These are phyloP conservation scores for Aspergillus udagawae DNA, from an alignment of 2,329 filamentous ascomycete species.

Conservation along the genomic window DNA sequence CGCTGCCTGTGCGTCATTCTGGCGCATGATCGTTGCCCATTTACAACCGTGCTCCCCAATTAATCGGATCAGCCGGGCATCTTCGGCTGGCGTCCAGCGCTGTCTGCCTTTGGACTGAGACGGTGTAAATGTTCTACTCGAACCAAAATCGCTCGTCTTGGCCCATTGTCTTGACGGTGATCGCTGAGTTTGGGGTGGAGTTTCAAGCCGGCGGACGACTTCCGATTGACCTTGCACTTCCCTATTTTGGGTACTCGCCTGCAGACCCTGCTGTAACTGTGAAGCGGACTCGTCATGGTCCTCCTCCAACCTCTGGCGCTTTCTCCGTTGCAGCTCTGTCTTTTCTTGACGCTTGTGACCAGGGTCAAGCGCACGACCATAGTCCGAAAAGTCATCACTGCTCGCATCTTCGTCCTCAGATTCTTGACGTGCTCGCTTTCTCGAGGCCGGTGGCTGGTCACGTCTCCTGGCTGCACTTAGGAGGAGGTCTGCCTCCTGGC, in stretches of 20 bases:
- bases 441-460: conserved; percentile 3
- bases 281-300: conserved; percentile 1
- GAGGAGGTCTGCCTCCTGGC: conserved; percentile 21
- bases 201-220: background rate
- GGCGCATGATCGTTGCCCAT: conserved; percentile 46
- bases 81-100: conserved; percentile 40
- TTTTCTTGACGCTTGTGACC: conserved; percentile 33
- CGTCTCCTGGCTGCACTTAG: conserved; percentile 15
- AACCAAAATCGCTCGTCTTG: background rate
- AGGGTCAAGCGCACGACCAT: conserved; percentile 31
- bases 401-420: conserved; percentile 20
- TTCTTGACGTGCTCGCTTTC: conserved; percentile 15
- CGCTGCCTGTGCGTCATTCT: conserved; percentile 26
- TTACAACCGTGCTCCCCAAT: conserved; percentile 45
- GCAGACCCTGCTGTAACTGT: conserved; percentile 7
- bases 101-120: background rate
- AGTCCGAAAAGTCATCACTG: conserved; percentile 44
- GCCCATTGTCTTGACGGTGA: background rate
- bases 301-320: conserved; percentile 5
- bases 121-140: background rate
- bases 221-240: background rate
- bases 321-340: conserved; percentile 10
- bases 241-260: background rate
- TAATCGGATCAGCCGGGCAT: conserved; percentile 44
- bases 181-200: background rate